These are phyloP conservation scores for Castanopsis chinensis DNA, from an alignment of 306 rosid species.

Conservation along the genomic window DNA sequence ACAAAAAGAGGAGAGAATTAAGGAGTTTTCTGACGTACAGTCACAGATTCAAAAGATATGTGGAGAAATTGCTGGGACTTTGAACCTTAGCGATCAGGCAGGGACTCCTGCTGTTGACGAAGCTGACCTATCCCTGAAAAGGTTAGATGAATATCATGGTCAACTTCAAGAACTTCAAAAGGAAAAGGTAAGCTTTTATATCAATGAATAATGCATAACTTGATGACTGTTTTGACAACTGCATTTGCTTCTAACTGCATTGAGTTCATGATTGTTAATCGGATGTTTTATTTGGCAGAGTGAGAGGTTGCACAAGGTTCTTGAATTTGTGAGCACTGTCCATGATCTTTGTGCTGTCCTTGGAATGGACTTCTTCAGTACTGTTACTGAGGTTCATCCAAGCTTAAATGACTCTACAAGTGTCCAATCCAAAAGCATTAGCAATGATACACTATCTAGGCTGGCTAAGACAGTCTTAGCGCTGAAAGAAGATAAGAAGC, in stretches of 20 bases:
- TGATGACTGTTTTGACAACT: conserved; percentile 7
- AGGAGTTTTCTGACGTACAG: conserved; percentile 84
- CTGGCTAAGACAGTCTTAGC: conserved; percentile 76
- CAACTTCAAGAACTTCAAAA: conserved; percentile 97
- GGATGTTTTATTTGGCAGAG: conserved; percentile 54
- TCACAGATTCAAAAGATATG: conserved; percentile 89
- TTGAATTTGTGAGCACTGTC: conserved; percentile 83
- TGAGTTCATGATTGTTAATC: conserved; percentile 21
- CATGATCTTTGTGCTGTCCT: conserved; percentile 98
- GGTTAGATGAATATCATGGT: conserved; percentile 77
- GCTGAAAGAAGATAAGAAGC: conserved; percentile 73
- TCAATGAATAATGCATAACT: conserved; percentile 15
- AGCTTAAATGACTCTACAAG: conserved; percentile 90
- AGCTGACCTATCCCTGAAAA: conserved; percentile 80
- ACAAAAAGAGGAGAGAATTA: conserved; percentile 89
- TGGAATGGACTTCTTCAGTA: conserved; percentile 91
- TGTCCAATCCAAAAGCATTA: conserved; percentile 92
- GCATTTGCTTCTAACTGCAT: conserved; percentile 8
- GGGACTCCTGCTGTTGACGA: conserved; percentile 64
- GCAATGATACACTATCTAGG: conserved; percentile 85
- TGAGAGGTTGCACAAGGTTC: conserved; percentile 84
- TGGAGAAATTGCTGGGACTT: conserved; percentile 85
- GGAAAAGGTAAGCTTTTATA: conserved; percentile 67
- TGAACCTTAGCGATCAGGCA: conserved; percentile 43
- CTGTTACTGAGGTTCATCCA: conserved; percentile 97